Evolutionary conservation across 192 early-diverging fungal species (phyloP).

Genomic region (Tieghemiomyces parasiticus): DNA sequence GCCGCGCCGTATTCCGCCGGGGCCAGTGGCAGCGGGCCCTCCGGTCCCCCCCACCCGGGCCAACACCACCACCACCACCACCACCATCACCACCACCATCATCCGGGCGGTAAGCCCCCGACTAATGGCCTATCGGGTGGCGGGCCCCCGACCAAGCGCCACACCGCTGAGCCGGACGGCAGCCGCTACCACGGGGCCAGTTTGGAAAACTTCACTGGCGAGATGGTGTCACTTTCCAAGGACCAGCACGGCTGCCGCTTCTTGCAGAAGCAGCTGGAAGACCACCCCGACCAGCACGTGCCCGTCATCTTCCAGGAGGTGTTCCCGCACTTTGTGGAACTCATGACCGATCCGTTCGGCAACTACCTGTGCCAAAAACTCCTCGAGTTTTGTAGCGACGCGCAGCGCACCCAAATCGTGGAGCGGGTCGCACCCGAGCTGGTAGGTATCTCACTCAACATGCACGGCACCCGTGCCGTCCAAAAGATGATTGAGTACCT

Average conservation of each 20-base stretch:
- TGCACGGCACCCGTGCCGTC: conserved; percentile 88
- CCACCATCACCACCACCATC: conserved; percentile 20
- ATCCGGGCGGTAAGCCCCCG: conserved; percentile 15
- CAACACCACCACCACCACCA: conserved; percentile 11
- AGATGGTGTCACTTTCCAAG: conserved; percentile 66
- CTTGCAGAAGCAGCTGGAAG: conserved; percentile 75
- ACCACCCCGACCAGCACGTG: conserved; percentile 42
- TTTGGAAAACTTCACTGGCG: conserved; percentile 53
- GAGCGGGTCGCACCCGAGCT: conserved; percentile 55
- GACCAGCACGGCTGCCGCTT: conserved; percentile 84
- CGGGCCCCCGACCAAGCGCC: neutral
- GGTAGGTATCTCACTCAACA: conserved; percentile 67
- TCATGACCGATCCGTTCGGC: conserved; percentile 88
- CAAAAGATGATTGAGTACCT: conserved; percentile 81
- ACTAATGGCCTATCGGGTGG: conserved; percentile 5
- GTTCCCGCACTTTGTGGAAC: conserved; percentile 50
- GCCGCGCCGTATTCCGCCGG: conserved; percentile 17
- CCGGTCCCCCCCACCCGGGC: neutral
- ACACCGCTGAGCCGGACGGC: conserved; percentile 18
- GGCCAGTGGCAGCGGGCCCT: neutral
- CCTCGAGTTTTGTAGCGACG: conserved; percentile 64
- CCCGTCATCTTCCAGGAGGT: conserved; percentile 66
- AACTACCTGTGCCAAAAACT: conserved; percentile 87
- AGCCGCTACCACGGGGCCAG: conserved; percentile 52
- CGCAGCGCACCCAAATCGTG: conserved; percentile 59